Evolutionary conservation across 129 eudicot species (phyloP), one percentile per base, ranked within the genome.

Genomic region (Chrysanthemum lavandulifolium): DNA sequence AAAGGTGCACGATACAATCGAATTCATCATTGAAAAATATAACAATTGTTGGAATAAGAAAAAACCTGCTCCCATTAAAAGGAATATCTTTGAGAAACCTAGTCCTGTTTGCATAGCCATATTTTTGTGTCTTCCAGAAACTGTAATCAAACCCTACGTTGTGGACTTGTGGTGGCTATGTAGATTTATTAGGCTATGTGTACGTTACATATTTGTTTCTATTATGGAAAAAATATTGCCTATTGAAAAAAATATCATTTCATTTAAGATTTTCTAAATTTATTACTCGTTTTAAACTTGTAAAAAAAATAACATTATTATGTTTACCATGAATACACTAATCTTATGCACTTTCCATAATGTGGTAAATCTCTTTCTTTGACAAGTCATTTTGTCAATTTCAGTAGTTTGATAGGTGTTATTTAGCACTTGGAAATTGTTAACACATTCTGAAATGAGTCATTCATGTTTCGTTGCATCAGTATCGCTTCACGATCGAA

Each of bases 71-170:
- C 98, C 98, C n/a, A 73, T 77, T 69, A 92, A 13, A 61, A 92
- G 56, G 29, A 92, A 18, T 78, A 92, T 83, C 84, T 72, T 92
- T n/a, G 96, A 86, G 2, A 92, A 62, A 5, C 98, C 89, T 21
- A 89, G 60, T 21, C 94, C 94, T 49, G 91, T 66, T 80, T 89
- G 89, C 96, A 87, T 81, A 65, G 98, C 96, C 98, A 92, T 92
- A 40, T 7, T 40, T 40, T 40, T 33, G 6, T 55, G 79, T 33
- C 66, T 73, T 50, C 2, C 50, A 72, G 14, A 59, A 72, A 72
- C 57, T 40, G 56, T 49, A 60, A 61, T 54, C 56, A 47, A 67
- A 62, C n/a, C 61, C 51, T 49, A 56, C 27, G 76, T 31, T 31
- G 6, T 31, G 36, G 21, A 19, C 21, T 19, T 19, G 21, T 19